Base-by-base conservation (phyloP, 192 early-diverging fungal genomes). In the Glomus cerebriforme region DNA sequence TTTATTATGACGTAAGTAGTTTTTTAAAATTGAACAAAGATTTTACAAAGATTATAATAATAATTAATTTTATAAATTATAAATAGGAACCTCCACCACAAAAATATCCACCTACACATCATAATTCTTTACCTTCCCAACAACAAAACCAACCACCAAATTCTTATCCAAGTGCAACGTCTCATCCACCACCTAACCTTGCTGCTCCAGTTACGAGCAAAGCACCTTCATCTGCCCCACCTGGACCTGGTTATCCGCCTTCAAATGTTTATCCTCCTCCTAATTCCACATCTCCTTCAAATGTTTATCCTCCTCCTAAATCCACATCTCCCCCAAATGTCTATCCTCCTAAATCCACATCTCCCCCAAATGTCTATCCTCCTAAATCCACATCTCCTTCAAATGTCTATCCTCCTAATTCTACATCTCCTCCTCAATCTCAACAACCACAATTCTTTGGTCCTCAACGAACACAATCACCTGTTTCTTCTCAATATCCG, bases 1-100 rank as follows among this genome's bases (percentile, higher is more conserved):
- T 77, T 77, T 77, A 77, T 45, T 15, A 62, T 24, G 59, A 54
- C 1, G 74, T 75, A 62, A 37, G 74, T 47, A 15, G 13, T 49
- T 31, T 29, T 37, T 49, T 12, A 22, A 10, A 73, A 19, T 73
- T 27, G 6, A 7, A 19, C 1, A 17, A 17, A 32, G 7, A 15
- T 2, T 10, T 13, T 27, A 13, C 17, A 19, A 1, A 31, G 29
- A n/a, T 17, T 54, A 24, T 29, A 47, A 29, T 62, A n/a, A 66
- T 17, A n/a, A n/a, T 13, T 13, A 63, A 27, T 63, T 22, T 2
- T 73, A 34, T 17, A 63, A 24, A 29, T 27, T 32, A 24, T 17
- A 7, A 29, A 7, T 47, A 24, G 27, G n/a, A 24, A 73, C 22
- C 39, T 15, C 31, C 39, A 71, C 32, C 39, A 71, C 8, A 32